Percentiles rank a stretch among this genome's conserved stretches.
phyloP scores from a whole-genome alignment of 2,329 filamentous ascomycete genomes.

The Cordyceps militaris region DNA sequence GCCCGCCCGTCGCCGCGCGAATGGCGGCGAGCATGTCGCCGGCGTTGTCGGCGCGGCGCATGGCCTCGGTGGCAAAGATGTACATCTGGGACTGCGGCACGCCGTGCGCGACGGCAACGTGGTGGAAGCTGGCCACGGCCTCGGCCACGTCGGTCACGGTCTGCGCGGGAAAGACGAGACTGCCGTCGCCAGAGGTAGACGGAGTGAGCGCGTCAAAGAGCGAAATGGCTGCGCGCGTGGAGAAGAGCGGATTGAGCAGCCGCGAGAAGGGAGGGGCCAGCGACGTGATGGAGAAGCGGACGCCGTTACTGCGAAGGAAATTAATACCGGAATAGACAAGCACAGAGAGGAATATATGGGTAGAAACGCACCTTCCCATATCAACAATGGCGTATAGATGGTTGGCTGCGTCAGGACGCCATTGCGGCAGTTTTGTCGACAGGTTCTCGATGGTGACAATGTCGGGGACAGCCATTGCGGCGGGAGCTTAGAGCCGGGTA shows the following conservation, averaged over 20 bases:
- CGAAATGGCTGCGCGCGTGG: constrained; percentile 72
- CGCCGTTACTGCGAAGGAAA: constrained; percentile 62
- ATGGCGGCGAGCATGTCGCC: constrained; percentile 61
- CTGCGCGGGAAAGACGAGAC: constrained; percentile 38
- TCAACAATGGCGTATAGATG: constrained; percentile 52
- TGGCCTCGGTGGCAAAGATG: constrained; percentile 83
- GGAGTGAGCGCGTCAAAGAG: constrained; percentile 74
- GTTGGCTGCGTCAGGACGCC: constrained; percentile 38
- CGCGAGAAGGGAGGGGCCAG: constrained; percentile 65
- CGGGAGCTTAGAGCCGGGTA: not conserved
- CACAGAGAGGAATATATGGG: constrained; percentile 13
- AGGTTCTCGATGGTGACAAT: constrained; percentile 47
- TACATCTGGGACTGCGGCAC: constrained; percentile 60
- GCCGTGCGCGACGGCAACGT: constrained; percentile 60
- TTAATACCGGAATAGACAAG: constrained; percentile 6
- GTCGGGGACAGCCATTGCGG: constrained; percentile 29
- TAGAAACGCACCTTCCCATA: constrained; percentile 45
- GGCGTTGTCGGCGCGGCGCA: constrained; percentile 71
- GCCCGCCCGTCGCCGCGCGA: constrained; percentile 49
- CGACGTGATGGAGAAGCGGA: constrained; percentile 84
- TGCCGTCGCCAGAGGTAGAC: constrained; percentile 27
- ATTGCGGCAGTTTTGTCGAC: constrained; percentile 39
- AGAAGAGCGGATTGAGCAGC: constrained; percentile 69
- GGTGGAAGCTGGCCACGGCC: constrained; percentile 62
- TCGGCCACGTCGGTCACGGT: constrained; percentile 61